Percentiles rank a stretch among this genome's conserved stretches.
phyloP scores from a whole-genome alignment of 2,329 filamentous ascomycete species.

The Pseudocercospora musae region DNA sequence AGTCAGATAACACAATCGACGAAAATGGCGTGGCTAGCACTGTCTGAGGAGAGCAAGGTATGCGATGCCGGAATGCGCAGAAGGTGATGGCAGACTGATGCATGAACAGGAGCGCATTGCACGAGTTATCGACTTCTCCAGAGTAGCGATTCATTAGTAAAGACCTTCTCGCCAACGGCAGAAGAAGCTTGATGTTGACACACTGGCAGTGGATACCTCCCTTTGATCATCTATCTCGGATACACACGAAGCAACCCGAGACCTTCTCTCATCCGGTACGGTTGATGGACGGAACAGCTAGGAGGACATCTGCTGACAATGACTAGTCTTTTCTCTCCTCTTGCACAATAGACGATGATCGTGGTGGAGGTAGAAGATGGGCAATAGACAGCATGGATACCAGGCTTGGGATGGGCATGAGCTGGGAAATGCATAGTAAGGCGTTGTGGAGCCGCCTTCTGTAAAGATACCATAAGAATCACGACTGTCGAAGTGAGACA shows the following conservation, averaged over 20 bases:
- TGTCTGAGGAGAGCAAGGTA: constrained; percentile 98
- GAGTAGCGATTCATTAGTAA: constrained; percentile 95
- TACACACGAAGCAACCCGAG: constrained; percentile 93
- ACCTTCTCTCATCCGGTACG: constrained; percentile 70
- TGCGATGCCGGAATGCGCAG: constrained; percentile 14
- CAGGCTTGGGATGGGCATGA: not conserved
- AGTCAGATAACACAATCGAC: not conserved
- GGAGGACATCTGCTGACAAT: constrained; percentile 10
- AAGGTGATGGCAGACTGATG: constrained; percentile 27
- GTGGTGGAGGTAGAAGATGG: constrained; percentile 9
- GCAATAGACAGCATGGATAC: constrained; percentile 15
- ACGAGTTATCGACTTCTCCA: constrained; percentile 90
- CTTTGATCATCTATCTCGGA: constrained; percentile 93
- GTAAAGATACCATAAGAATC: not conserved
- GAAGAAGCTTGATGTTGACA: constrained; percentile 13
- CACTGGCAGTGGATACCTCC: constrained; percentile 79
- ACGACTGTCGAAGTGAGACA: not conserved
- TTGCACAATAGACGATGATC: constrained; percentile 29
- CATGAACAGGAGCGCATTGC: constrained; percentile 82
- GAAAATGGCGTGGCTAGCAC: constrained; percentile 46
- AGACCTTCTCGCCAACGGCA: constrained; percentile 31
- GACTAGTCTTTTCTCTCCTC: constrained; percentile 31
- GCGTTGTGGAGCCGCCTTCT: not conserved
- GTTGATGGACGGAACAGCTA: not conserved
- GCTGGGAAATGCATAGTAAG: not conserved